Evolutionary conservation across 331 rosid species (phyloP).

Genomic region (Spiraea crenata): DNA sequence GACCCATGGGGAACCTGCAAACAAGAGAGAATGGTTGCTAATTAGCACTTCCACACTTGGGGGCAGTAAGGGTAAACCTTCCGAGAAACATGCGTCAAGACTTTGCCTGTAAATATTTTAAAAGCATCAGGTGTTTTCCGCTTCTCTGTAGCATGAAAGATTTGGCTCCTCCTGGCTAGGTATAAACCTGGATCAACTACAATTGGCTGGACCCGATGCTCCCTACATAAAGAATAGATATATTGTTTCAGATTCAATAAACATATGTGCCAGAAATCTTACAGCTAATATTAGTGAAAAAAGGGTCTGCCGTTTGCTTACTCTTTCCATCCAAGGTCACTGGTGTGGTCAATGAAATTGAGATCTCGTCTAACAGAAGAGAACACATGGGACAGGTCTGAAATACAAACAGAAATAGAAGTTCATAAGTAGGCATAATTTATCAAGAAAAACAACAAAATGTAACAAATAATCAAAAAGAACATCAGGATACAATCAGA

Average conservation of each 20-base stretch:
- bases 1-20: slow-evolving; percentile 95
- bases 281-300: slow-evolving; percentile 18
- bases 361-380: slow-evolving; percentile 76
- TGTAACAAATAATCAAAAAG: not conserved
- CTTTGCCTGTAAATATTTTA: slow-evolving; percentile 83
- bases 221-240: slow-evolving; percentile 39
- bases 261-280: slow-evolving; percentile 12
- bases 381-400: slow-evolving; percentile 91
- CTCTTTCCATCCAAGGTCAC: slow-evolving; percentile 99
- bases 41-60: slow-evolving; percentile 15
- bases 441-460: not conserved
- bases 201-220: slow-evolving; percentile 73
- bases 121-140: slow-evolving; percentile 81
- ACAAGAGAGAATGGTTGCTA: slow-evolving; percentile 20
- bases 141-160: slow-evolving; percentile 86
- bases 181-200: slow-evolving; percentile 82
- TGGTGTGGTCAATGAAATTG: slow-evolving; percentile 84
- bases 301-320: slow-evolving; percentile 32
- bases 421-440: not conserved
- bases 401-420: not conserved
- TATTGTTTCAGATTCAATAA: slow-evolving; percentile 20
- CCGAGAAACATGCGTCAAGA: slow-evolving; percentile 17
- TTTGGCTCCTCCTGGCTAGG: slow-evolving; percentile 88
- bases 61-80: slow-evolving; percentile 4
- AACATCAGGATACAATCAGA: not conserved